Base-by-base conservation (phyloP, 805 yeast genomes). In the Kodamaea hsintzibuensis region DNA sequence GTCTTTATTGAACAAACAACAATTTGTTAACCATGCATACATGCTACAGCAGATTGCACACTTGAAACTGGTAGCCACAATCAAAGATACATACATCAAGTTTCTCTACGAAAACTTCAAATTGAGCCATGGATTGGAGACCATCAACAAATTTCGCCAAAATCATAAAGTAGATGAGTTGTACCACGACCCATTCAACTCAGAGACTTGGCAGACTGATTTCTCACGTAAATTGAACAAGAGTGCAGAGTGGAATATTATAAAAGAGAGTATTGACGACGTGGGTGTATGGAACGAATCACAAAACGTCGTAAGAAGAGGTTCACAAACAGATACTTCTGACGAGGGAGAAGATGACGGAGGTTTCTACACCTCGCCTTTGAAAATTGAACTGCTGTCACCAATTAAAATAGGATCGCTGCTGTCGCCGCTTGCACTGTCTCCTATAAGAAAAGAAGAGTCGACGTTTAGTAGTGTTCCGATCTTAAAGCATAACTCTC, bases 71-170 rank as follows among this genome's bases (percentile, higher is more conserved):
- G 43, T 62, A 12, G 50, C 73, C 3, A 55, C 56, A 1, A 57
- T 54, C 5, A 71, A 71, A 51, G 79, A 74, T 52, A 61, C 64
- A 25, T 74, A 70, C 55, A 65, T 60, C 46, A 59, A 57, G 54
- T 75, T 69, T 42, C 59, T 74, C 40, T 57, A 63, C 25, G 74
- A 70, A 45, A 75, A 73, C 57, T 72, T 70, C 56, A 68, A 62
- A 51, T 62, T 67, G 2, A 60, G 69, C 40, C 71, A 72, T 52
- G 77, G 77, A 1, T 57, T 62, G 3, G 77, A 72, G 42, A 59
- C 72, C 33, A 62, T 75, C 35, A 59, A 57, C 30, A 68, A 65
- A 50, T 75, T 68, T 57, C 52, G 54, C 47, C 56, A 56, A 42
- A 68, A 62, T 51, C 56, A 67, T 50, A 40, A 40, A 16, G 39